phyloP scores from a whole-genome alignment of 352 stramenopile species.

The Phytophthora rubi region DNA sequence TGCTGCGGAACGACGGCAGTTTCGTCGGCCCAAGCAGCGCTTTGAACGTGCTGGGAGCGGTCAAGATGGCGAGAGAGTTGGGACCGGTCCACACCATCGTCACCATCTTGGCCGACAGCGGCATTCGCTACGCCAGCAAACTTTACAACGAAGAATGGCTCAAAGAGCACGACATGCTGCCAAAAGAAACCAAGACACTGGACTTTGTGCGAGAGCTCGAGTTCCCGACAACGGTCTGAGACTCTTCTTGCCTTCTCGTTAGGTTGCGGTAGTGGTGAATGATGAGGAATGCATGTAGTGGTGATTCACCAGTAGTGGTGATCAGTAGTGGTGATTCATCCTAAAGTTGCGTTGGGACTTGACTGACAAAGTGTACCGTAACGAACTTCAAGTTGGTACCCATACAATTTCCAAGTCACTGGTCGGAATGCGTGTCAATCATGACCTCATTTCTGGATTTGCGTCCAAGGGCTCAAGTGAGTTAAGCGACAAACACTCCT shows the following conservation, averaged over 20 bases:
- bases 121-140: constrained; percentile 75
- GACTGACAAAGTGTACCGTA: too few relatives aligned
- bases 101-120: constrained; percentile 78
- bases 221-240: constrained; percentile 20
- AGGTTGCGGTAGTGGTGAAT: too few relatives aligned
- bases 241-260: neutral
- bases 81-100: constrained; percentile 66
- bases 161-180: constrained; percentile 48
- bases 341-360: too few relatives aligned
- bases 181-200: constrained; percentile 20
- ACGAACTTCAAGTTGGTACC: too few relatives aligned
- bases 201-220: constrained; percentile 34
- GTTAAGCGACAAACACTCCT: neutral
- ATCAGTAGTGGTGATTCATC: too few relatives aligned
- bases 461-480: constrained; percentile 3
- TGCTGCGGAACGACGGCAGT: constrained; percentile 89
- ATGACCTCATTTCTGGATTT: constrained; percentile 20
- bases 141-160: constrained; percentile 77
- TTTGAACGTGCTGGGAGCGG: constrained; percentile 69
- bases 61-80: constrained; percentile 70
- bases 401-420: constrained; percentile 15
- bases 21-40: constrained; percentile 90
- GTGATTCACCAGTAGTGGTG: too few relatives aligned
- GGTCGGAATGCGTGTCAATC: constrained; percentile 2
- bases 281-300: too few relatives aligned